Evolutionary conservation across 306 rosid genomes (phyloP), one percentile per base, ranked within the genome.

Genomic region (Castanospermum australe): DNA sequence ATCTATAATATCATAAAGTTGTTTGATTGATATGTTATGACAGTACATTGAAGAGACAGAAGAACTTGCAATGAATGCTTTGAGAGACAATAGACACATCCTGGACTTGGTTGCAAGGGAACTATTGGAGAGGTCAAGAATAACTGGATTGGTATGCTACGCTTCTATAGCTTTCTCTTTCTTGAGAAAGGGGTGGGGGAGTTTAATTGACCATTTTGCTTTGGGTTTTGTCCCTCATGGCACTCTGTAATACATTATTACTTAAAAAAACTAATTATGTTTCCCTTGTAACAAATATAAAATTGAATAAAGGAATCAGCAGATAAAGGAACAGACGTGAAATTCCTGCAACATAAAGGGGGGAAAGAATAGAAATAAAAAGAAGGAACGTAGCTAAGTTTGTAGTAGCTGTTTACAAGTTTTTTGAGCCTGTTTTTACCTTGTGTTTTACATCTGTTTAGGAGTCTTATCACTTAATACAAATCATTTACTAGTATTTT

Each of bases 11-110:
- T 4, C 15, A 36, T 25, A 28, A 44, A 66, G 67, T 69, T 74
- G 54, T 67, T 73, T 15, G 25, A 4, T 59, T 78, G 76, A 55
- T 70, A 64, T 71, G 59, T 76, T 24, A 6, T 83, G 71, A 86
- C 97, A 95, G 99, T 95, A 91, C 87, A 91, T 95, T 33, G 98
- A 95, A 80, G 98, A 90, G 75, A 89, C 99, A 0, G 97, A 95
- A 89, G 97, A 95, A 86, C 87, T 92, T 59, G 97, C 99, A 18
- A 82, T 89, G 88, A 86, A 78, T 64, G 99, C 90, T 81, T 84
- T 95, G 87, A 86, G 86, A 79, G 87, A 88, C 21, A 93, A 95
- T 78, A 85, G 88, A 85, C 97, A 93, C 75, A 92, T 93, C 79
- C 64, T 95, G 83, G 97, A 95, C 84, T 20, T 91, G 88, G 76